These are phyloP conservation scores for Gloeopeniophorella convolvens DNA, from an alignment of 768 basidiomycete species.

Conservation along the genomic window DNA sequence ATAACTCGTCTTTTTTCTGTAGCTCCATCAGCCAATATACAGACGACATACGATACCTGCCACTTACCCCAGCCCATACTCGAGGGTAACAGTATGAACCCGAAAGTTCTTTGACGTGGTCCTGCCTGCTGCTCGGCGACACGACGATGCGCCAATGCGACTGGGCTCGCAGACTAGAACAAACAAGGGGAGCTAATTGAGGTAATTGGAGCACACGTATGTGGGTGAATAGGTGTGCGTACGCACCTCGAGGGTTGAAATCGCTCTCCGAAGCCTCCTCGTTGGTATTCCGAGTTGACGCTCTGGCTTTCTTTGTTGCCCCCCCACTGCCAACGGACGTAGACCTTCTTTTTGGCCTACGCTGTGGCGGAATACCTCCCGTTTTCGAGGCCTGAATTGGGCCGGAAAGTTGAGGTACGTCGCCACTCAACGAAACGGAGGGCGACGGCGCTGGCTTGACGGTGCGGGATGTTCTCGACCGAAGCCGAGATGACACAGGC, in stretches of 20 bases:
- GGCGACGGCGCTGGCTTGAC: no score
- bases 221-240: not conserved
- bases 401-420: no score
- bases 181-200: not conserved
- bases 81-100: not conserved
- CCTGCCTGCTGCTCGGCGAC: not conserved
- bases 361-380: no score
- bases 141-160: slow-evolving; percentile 7
- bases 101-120: not conserved
- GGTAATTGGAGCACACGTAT: no score
- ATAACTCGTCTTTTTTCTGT: slow-evolving; percentile 11
- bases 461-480: no score
- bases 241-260: not conserved
- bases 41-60: not conserved
- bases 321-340: no score
- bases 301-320: no score
- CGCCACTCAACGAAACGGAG: no score
- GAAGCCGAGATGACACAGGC: no score
- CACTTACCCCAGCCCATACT: slow-evolving; percentile 14
- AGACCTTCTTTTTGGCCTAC: no score
- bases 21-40: not conserved
- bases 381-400: no score
- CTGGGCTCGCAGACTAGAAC: not conserved
- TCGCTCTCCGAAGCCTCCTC: not conserved
- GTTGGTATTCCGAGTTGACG: no score